Percentiles rank a stretch among this genome's conserved stretches.
phyloP scores from a whole-genome alignment of 805 yeast species.

The Metschnikowia lunata region DNA sequence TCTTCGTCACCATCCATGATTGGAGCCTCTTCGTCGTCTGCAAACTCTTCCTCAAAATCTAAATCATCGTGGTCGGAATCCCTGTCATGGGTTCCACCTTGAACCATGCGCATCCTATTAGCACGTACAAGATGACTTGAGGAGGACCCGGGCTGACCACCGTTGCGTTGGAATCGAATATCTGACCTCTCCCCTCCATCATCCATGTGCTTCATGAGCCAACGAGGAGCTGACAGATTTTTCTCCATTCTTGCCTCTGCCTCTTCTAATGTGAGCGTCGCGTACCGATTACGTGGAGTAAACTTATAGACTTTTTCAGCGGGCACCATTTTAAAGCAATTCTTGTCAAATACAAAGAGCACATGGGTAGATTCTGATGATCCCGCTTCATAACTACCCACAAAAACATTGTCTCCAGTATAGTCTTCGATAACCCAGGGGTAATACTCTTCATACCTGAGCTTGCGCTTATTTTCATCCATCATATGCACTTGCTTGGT shows the following conservation, averaged over 20 bases:
- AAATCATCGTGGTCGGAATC: constrained; percentile 87
- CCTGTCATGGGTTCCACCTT: constrained; percentile 44
- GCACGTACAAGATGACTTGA: constrained; percentile 1
- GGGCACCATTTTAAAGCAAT: constrained; percentile 90
- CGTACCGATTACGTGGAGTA: constrained; percentile 89
- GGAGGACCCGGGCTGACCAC: constrained; percentile 6
- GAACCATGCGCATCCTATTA: constrained; percentile 36
- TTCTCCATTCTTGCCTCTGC: constrained; percentile 94
- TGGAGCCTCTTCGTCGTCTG: constrained; percentile 98
- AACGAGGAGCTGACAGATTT: constrained; percentile 73
- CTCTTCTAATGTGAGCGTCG: constrained; percentile 90
- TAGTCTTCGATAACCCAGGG: constrained; percentile 99
- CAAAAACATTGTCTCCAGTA: constrained; percentile 91
- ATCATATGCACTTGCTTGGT: constrained; percentile 79
- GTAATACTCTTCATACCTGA: constrained; percentile 91
- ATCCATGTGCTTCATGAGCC: constrained; percentile 91
- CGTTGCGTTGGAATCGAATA: constrained; percentile 38
- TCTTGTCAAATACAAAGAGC: constrained; percentile 75
- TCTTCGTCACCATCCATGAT: constrained; percentile 95
- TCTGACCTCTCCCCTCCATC: constrained; percentile 49
- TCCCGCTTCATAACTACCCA: constrained; percentile 92
- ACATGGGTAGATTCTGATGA: constrained; percentile 77
- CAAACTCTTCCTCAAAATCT: constrained; percentile 95
- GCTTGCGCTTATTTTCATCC: constrained; percentile 75
- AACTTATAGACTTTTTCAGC: constrained; percentile 91